phyloP scores from a whole-genome alignment of 2,329 filamentous ascomycete genomes.

The Anisogramma anomala region DNA sequence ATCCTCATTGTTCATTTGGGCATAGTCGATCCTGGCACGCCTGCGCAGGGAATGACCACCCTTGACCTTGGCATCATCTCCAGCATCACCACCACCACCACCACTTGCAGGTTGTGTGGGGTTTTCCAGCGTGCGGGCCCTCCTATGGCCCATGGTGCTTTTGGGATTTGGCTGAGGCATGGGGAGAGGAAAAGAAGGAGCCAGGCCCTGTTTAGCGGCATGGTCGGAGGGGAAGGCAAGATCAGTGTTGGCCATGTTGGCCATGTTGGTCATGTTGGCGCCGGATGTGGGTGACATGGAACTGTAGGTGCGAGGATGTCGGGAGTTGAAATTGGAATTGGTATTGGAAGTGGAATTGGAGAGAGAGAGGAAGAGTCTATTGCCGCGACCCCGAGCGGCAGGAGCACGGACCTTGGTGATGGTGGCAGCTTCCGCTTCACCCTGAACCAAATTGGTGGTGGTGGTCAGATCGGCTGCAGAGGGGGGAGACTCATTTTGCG shows the following conservation, averaged over 20 bases:
- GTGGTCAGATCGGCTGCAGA: constrained; percentile 2
- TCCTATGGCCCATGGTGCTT: constrained; percentile 26
- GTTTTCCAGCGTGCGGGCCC: constrained; percentile 33
- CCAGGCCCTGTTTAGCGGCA: constrained; percentile 24
- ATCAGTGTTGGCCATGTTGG: constrained; percentile 5
- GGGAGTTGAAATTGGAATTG: background rate
- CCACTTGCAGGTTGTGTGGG: constrained; percentile 19
- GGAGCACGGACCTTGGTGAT: constrained; percentile 7
- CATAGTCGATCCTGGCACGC: constrained; percentile 46
- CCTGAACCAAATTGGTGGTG: constrained; percentile 9
- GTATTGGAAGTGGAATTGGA: background rate
- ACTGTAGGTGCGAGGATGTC: too few relatives aligned
- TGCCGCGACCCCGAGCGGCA: constrained; percentile 11
- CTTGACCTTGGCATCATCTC: constrained; percentile 40
- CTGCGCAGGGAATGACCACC: constrained; percentile 48
- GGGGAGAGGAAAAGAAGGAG: constrained; percentile 28
- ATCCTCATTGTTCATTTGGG: constrained; percentile 40
- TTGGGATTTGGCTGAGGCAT: constrained; percentile 20
- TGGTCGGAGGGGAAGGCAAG: constrained; percentile 12
- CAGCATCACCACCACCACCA: constrained; percentile 19
- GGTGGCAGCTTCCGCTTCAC: background rate
- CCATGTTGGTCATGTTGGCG: constrained; percentile 4
- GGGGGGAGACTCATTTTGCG: background rate
- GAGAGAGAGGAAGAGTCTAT: constrained; percentile 6
- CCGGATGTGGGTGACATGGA: background rate